Base-by-base conservation (phyloP, 306 rosid genomes). In the Vachellia pachyceras region DNA sequence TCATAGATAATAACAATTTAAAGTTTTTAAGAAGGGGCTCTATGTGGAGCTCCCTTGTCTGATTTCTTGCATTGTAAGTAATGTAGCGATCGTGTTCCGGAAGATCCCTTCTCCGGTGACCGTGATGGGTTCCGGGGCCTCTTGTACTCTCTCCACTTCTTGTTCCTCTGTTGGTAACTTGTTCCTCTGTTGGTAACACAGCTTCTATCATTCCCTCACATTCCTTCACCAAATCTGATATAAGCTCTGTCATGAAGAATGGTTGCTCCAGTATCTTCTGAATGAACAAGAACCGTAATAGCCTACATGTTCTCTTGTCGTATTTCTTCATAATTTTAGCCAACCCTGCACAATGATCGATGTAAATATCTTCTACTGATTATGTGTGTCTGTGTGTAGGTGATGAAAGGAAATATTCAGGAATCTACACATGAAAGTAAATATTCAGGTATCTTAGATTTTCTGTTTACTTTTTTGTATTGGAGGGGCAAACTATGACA, bases 271-370 rank as follows among this genome's bases (percentile, higher is more conserved):
- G 4, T 1, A 90, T 87, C 64, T 75, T 90, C 72, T 87, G 85
- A 7, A 90, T 87, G 82, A 90, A 88, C 33, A 85, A 91, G 58
- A 91, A 72, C 6, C 97, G 89, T 40, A 93, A 41, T 3, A 93
- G 79, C 1, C 92, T 89, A 0, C 97, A 97, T 18, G 97, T 95
- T n/a, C 95, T 84, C 87, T 95, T 92, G 87, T 95, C 98, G 50
- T 95, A 91, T 70, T 95, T 95, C 90, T 95, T 95, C 82, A 95
- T 40, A 82, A 95, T 93, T 70, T 95, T 95, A 17, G 90, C 99
- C 86, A 95, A 78, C 40, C 99, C 98, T 95, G 29, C 60, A 73
- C 41, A 22, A 18, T 29, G 6, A 10, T 17, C 10, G 15, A 13
- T 2, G 15, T n/a, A 55, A 5, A 9, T 2, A 14, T 49, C 0